These are phyloP conservation scores for Parietaria judaica DNA, from an alignment of 306 rosid species.

Conservation along the genomic window DNA sequence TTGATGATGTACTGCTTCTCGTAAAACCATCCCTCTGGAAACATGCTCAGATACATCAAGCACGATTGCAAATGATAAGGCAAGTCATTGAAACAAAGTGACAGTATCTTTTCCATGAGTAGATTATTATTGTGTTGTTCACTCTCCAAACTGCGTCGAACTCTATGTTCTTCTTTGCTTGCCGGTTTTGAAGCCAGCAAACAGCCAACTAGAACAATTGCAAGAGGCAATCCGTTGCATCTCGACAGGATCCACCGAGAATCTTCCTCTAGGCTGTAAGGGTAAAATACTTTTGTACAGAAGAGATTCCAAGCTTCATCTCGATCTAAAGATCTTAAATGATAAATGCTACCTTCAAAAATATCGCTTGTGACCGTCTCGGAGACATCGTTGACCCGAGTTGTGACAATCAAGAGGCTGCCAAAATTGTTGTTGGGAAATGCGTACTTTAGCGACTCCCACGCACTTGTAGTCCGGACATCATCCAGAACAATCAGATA, in stretches of 20 bases:
- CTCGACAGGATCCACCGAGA: slow-evolving; percentile 27
- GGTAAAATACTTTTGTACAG: slow-evolving; percentile 42
- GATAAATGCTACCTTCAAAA: too few species aligned
- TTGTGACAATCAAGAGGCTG: slow-evolving; percentile 50
- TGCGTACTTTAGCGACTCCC: slow-evolving; percentile 46
- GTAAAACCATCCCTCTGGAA: slow-evolving; percentile 30
- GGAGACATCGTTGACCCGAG: slow-evolving; percentile 36
- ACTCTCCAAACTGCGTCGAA: slow-evolving; percentile 21
- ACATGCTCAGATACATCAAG: slow-evolving; percentile 42
- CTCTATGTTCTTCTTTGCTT: neutral
- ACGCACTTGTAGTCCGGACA: slow-evolving; percentile 34
- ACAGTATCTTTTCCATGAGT: slow-evolving; percentile 41
- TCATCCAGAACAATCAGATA: slow-evolving; percentile 55
- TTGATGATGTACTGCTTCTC: slow-evolving; percentile 42
- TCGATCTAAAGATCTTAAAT: neutral
- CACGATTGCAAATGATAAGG: slow-evolving; percentile 60
- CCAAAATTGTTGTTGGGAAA: slow-evolving; percentile 29
- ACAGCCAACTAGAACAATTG: slow-evolving; percentile 48
- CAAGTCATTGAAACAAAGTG: slow-evolving; percentile 48
- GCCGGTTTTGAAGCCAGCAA: slow-evolving; percentile 42
- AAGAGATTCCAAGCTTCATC: slow-evolving; percentile 43
- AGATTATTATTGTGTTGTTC: slow-evolving; percentile 32
- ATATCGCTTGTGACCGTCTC: slow-evolving; percentile 16
- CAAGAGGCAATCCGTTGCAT: slow-evolving; percentile 67
- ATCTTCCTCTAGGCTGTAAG: slow-evolving; percentile 25